A percentile compares a stretch with the other conserved stretches of the same genome.
Evolutionary conservation across 1,284 basidiomycete genomes (phyloP).

Genomic region (Psilocybe mexicana): DNA sequence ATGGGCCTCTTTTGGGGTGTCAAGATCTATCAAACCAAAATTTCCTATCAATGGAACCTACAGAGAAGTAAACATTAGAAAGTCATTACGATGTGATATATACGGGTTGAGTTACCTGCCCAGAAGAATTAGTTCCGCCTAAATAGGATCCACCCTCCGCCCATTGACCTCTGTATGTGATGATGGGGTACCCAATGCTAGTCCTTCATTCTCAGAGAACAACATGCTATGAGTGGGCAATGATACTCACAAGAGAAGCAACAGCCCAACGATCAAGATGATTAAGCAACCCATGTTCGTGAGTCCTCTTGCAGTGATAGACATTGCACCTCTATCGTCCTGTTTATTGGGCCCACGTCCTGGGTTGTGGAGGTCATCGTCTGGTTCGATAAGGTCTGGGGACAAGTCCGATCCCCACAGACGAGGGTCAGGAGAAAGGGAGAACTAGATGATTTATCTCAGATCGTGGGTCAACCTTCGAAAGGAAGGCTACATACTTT

Average conservation of each 20-base stretch:
- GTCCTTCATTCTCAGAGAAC: neutral
- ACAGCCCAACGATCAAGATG: slow-evolving; percentile 46
- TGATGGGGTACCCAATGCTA: slow-evolving; percentile 55
- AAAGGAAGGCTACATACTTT: slow-evolving; percentile 29
- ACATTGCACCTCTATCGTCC: slow-evolving; percentile 32
- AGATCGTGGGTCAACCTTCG: slow-evolving; percentile 3
- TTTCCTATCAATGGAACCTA: slow-evolving; percentile 57
- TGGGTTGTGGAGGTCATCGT: slow-evolving; percentile 61
- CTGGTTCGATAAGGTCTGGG: slow-evolving; percentile 48
- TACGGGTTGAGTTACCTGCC: slow-evolving; percentile 30
- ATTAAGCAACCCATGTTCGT: slow-evolving; percentile 67
- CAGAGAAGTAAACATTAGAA: neutral
- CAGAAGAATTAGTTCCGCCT: slow-evolving; percentile 71
- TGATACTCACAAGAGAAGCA: slow-evolving; percentile 52
- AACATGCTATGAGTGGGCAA: neutral
- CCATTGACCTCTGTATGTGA: slow-evolving; percentile 47
- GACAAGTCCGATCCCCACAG: slow-evolving; percentile 53
- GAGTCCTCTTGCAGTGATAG: slow-evolving; percentile 52
- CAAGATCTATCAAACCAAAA: slow-evolving; percentile 62
- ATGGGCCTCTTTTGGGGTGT: slow-evolving; percentile 60
- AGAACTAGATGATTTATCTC: slow-evolving; percentile 38
- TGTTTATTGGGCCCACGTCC: slow-evolving; percentile 29
- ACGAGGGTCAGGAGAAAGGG: slow-evolving; percentile 52
- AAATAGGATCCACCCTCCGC: slow-evolving; percentile 57
- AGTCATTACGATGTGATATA: neutral